Evolutionary conservation across 345 rosid genomes (phyloP), one percentile per base, ranked within the genome.

Genomic region (Conringia planisiliqua): DNA sequence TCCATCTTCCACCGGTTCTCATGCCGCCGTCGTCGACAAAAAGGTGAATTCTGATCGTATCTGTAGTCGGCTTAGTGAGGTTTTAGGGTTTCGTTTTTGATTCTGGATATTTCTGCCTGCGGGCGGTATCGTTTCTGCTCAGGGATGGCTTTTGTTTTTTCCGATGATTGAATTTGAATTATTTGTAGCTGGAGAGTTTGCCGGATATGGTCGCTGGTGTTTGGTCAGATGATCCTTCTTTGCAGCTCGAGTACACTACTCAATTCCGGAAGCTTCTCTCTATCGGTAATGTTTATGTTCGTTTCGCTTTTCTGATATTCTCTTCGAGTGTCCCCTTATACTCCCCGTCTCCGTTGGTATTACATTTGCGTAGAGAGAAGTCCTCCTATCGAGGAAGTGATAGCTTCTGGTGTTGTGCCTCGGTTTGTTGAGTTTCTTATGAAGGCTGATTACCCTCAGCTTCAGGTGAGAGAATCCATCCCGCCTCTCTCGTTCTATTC

Each of bases 251-350:
- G 70, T 89, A 90, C 20, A 93, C 98, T 50, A 87, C 96, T 9
- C 97, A 90, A 64, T 93, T 89, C 58, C 83, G 98, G 62, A 93
- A 93, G 73, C 79, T 93, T 79, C 88, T 93, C 51, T 93, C 98
- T 2, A 85, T 87, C 20, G 98, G 98, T 90, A 78, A 14, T 11
- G 57, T 56, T 35, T 20, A 10, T 36, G 6, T 30, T 62, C 24
- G 3, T 58, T 47, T 10, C 4, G 6, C 10, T 7, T 46, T 61
- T 73, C 24, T 42, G 18, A 14, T 5, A 36, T 40, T 22, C 7
- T 46, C 13, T 30, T n/a, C 54, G 26, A 33, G 36, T 58, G 32
- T 51, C 29, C 7, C 3, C 43, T 42, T 48, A 42, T n/a, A 13
- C 55, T 16, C 59, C 59, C 24, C 24, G 66, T 13, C 24, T 11